phyloP scores from a whole-genome alignment of 306 rosid species.

The Leucaena leucocephala region DNA sequence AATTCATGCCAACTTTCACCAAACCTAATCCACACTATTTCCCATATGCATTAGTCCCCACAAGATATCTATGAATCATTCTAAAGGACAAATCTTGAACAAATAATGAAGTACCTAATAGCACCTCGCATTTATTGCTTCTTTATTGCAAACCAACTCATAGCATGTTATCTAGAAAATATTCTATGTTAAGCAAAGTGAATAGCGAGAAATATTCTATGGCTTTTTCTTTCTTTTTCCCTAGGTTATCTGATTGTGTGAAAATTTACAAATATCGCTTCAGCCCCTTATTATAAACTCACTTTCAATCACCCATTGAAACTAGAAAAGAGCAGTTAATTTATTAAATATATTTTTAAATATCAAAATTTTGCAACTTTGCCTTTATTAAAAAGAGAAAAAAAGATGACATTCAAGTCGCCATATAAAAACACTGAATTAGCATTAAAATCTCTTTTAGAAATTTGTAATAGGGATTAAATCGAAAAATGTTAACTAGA shows the following conservation, averaged over 20 bases:
- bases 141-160: not conserved
- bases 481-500: no score
- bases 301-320: no score
- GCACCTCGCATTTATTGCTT: not conserved
- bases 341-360: no score
- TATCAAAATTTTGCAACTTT: no score
- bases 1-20: conserved; percentile 46
- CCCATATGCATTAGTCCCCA: not conserved
- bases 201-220: conserved; percentile 5
- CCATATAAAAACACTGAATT: no score
- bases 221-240: not conserved
- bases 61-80: conserved; percentile 25
- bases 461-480: no score
- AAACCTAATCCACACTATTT: conserved; percentile 12
- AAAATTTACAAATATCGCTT: not conserved
- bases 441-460: no score
- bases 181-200: no score
- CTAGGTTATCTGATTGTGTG: not conserved
- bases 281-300: no score
- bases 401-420: no score
- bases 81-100: conserved; percentile 26
- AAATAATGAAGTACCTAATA: conserved; percentile 24
- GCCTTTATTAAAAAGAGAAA: no score
- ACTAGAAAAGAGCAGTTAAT: no score
- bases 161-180: not conserved